These are phyloP conservation scores for Cafeteria roenbergensis DNA, from an alignment of 108 stramenopile species.

Conservation along the genomic window DNA sequence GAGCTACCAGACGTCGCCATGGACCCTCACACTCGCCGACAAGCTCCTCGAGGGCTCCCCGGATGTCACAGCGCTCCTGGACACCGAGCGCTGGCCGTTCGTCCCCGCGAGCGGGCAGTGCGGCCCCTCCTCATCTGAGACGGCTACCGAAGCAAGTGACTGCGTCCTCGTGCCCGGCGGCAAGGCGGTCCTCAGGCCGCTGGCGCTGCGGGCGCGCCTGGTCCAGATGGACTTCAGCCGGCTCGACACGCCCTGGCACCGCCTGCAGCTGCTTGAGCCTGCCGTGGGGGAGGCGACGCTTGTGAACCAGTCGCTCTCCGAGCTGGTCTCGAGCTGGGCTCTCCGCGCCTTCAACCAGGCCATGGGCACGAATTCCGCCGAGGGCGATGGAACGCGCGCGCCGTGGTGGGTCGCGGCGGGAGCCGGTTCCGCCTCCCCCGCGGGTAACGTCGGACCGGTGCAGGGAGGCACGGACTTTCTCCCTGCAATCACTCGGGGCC, in stretches of 20 bases:
- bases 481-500: too few relatives aligned
- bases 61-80: constrained; percentile 6
- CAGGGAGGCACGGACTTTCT: too few relatives aligned
- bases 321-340: too few relatives aligned
- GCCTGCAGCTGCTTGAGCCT: background rate
- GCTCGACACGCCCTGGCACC: background rate
- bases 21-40: constrained; percentile 39
- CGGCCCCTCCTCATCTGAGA: background rate
- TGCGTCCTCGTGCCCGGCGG: background rate
- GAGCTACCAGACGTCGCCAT: constrained; percentile 39
- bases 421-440: too few relatives aligned
- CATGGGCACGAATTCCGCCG: too few relatives aligned
- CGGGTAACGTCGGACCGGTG: too few relatives aligned
- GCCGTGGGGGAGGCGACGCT: too few relatives aligned
- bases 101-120: background rate
- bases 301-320: too few relatives aligned
- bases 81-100: background rate
- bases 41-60: constrained; percentile 28
- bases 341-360: too few relatives aligned
- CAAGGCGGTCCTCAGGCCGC: background rate
- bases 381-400: too few relatives aligned
- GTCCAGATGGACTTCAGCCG: background rate
- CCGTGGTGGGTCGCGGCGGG: too few relatives aligned
- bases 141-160: too few relatives aligned
- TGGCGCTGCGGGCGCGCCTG: background rate